phyloP scores from a whole-genome alignment of 345 rosid genomes.

The Euphorbia lathyris region DNA sequence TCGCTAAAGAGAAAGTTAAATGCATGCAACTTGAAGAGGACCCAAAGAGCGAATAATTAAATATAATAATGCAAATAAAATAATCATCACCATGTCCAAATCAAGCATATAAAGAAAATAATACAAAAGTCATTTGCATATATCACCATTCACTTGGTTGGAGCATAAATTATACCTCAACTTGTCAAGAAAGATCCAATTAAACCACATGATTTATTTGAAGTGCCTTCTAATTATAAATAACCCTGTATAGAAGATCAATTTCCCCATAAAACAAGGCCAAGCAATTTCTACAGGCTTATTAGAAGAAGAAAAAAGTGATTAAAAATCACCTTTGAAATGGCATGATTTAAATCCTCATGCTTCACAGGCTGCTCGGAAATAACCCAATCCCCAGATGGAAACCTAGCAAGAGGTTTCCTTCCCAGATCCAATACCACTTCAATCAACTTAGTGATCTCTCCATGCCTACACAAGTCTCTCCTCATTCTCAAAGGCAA shows the following conservation, averaged over 20 bases:
- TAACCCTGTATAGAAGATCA: not conserved
- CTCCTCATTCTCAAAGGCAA: slow-evolving; percentile 62
- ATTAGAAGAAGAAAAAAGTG: not conserved
- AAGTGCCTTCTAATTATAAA: not conserved
- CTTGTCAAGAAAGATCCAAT: not conserved
- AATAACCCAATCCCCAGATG: slow-evolving; percentile 89
- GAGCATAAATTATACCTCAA: not conserved
- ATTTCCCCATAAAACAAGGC: not conserved
- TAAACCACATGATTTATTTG: not conserved
- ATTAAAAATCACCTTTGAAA: slow-evolving; percentile 57
- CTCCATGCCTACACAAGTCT: slow-evolving; percentile 48
- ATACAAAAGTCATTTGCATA: not conserved
- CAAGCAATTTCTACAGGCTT: not conserved
- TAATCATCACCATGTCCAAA: not conserved
- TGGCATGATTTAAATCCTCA: slow-evolving; percentile 75
- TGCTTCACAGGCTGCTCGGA: slow-evolving; percentile 58
- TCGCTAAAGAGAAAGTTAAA: not conserved
- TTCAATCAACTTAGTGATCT: slow-evolving; percentile 72
- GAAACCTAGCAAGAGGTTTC: slow-evolving; percentile 86
- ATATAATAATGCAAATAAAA: not conserved
- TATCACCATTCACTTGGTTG: not conserved
- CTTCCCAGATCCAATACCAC: slow-evolving; percentile 95
- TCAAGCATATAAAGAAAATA: not conserved
- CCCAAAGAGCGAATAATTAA: not conserved
- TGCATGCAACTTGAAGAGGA: not conserved